Evolutionary conservation across 805 yeast genomes (phyloP), one percentile per base, ranked within the genome.

Genomic region (Hanseniaspora opuntiae): DNA sequence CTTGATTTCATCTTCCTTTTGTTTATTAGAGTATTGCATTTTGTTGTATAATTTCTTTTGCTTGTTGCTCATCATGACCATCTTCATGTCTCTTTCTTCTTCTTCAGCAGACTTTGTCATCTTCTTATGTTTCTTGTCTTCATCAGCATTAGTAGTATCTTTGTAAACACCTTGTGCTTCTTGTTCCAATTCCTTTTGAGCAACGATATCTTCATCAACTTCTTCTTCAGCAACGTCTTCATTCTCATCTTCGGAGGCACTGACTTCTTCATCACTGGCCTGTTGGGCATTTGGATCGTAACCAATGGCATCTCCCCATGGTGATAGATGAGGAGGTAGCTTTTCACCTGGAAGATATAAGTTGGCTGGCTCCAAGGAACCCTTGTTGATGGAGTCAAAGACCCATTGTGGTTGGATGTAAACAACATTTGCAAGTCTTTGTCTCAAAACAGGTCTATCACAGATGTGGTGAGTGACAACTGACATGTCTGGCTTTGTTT

Each of bases 341-440:
- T 86, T 72, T 70, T 90, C 97, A 54, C 98, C 98, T 5, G 96
- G 96, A 44, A 94, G 84, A 65, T 93, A 93, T 53, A 74, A 75
- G 53, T 82, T 81, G 22, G 86, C 96, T 19, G 93, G 79, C 56
- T 84, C 73, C 56, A 93, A 73, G 56, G 77, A 73, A 48, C 79
- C 77, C 69, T 84, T 83, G 72, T 93, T 93, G 56, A 93, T 71
- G 63, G 84, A 82, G 67, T 93, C 98, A 66, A 93, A 89, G 32
- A 93, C 74, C 98, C 98, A 93, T 73, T 93, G 98, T 19, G 98
- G 98, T 71, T 93, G 98, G 47, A 90, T 68, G 64, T 93, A 93
- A 0, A 95, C 86, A 73, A 97, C 80, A 50, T 96, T 96, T 56
- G 87, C 84, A 44, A 88, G 86, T 65, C 82, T 86, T 58, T 78